Evolutionary conservation across 139 green algal species (phyloP).

Genomic region (Dunaliella sp.): DNA sequence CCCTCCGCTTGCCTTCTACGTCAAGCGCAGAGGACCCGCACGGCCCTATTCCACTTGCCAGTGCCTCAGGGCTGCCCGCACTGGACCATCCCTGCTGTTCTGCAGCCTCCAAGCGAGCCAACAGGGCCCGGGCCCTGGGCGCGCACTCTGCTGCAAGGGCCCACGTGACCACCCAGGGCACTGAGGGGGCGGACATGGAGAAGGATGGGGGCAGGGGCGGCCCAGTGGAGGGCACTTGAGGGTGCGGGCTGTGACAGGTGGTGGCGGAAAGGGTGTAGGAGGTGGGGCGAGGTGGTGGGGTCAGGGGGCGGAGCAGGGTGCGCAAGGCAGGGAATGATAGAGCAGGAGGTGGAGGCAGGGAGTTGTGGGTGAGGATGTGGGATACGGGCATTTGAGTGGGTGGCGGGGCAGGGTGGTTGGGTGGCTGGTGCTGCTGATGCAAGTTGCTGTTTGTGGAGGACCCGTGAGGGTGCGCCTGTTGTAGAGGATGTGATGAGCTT

Average conservation of each 20-base stretch:
- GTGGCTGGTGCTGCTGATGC: background rate
- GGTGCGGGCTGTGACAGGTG: background rate
- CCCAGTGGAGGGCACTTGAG: background rate
- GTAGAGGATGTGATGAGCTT: background rate
- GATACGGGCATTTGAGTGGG: too few species aligned
- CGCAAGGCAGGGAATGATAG: background rate
- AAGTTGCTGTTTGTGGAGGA: background rate
- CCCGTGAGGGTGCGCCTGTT: background rate
- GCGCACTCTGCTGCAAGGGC: background rate
- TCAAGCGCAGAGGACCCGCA: too few species aligned
- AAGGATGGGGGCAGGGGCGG: background rate
- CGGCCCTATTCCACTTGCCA: too few species aligned
- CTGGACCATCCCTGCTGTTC: background rate
- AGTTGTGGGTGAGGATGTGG: background rate
- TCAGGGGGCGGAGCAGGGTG: background rate
- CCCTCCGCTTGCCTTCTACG: background rate
- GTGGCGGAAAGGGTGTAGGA: background rate
- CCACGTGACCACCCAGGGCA: background rate
- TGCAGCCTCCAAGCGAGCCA: background rate
- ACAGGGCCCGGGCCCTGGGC: background rate
- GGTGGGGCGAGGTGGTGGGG: background rate
- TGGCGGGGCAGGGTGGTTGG: background rate
- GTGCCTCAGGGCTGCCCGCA: background rate
- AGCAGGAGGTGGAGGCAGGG: background rate
- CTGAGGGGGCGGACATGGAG: constrained; percentile 1